Percentiles rank a stretch among this genome's conserved stretches.
phyloP scores from a whole-genome alignment of 1,139 yeast genomes.

The Sugiyamaella sp. region DNA sequence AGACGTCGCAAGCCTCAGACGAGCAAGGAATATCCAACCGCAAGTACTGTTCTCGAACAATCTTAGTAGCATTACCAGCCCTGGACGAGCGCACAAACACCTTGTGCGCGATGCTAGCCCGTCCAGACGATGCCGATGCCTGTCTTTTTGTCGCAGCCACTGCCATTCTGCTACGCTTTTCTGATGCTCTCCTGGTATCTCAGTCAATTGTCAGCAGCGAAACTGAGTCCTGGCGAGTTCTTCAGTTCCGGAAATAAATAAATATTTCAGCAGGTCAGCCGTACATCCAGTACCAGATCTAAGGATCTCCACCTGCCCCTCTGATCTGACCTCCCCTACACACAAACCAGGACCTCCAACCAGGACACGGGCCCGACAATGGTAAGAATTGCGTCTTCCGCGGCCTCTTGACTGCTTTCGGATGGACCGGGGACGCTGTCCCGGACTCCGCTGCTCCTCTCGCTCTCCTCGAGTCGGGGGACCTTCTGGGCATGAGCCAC shows the following conservation, averaged over 20 bases:
- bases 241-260: background rate
- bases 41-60: slow-evolving; percentile 91
- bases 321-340: background rate
- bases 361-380: background rate
- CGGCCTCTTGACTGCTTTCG: too few relatives aligned
- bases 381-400: background rate
- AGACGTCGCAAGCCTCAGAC: slow-evolving; percentile 66
- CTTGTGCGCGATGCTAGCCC: slow-evolving; percentile 49
- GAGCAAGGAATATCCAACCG: slow-evolving; percentile 92
- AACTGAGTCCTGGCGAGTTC: too few relatives aligned
- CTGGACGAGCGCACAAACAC: slow-evolving; percentile 85
- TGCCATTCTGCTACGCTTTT: too few relatives aligned
- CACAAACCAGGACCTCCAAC: background rate
- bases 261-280: slow-evolving; percentile 3
- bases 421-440: background rate
- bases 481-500: background rate
- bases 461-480: background rate
- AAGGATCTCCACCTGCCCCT: background rate
- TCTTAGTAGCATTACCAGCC: slow-evolving; percentile 85
- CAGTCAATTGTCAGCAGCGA: background rate
- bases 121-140: background rate
- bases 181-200: too few relatives aligned
- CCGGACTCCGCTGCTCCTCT: background rate
- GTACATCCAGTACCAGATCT: background rate
- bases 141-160: slow-evolving; percentile 10